Percentiles rank a stretch among this genome's conserved stretches.
Conservation (phyloP, 371 early-diverging fungal species). For the Mortierella sp. region DNA sequence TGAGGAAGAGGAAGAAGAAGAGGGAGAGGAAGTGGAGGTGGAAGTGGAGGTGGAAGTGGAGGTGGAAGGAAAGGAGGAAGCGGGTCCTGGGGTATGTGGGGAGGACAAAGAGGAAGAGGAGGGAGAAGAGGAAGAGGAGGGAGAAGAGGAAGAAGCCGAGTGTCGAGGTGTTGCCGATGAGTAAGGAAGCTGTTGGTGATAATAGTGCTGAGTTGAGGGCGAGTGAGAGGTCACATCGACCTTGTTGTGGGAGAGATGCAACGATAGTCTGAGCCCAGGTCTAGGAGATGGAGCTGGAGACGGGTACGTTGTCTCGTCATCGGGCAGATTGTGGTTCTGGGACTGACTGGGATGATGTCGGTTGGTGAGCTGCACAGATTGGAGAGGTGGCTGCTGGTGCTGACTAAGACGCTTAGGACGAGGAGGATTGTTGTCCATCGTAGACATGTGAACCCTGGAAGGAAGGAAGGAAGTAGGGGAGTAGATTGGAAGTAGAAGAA, state of each 20-base stretch:
- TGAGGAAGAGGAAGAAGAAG: slow-evolving; percentile 10
- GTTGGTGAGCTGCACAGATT: background rate
- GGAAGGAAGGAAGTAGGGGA: background rate
- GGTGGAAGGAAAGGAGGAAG: slow-evolving; percentile 2
- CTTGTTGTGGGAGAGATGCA: slow-evolving; percentile 39
- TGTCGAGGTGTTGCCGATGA: slow-evolving; percentile 30
- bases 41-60: slow-evolving; percentile 18
- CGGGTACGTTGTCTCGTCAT: slow-evolving; percentile 35
- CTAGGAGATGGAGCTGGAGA: slow-evolving; percentile 51
- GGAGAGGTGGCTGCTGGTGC: background rate
- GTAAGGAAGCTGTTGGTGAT: slow-evolving; percentile 24
- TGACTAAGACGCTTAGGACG: background rate
- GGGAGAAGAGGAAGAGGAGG: slow-evolving; percentile 13
- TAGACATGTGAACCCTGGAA: background rate
- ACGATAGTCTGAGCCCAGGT: slow-evolving; percentile 46
- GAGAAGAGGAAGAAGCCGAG: slow-evolving; percentile 11
- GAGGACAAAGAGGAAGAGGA: slow-evolving; percentile 4
- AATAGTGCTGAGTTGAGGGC: slow-evolving; percentile 10
- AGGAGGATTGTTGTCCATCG: background rate
- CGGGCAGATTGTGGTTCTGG: slow-evolving; percentile 9
- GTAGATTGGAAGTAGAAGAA: background rate
- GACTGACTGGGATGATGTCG: slow-evolving; percentile 1
- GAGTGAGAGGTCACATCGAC: slow-evolving; percentile 33
- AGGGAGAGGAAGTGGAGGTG: slow-evolving; percentile 9
- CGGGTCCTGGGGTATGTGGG: slow-evolving; percentile 1